phyloP scores from a whole-genome alignment of 257 asterid species.

The Rehmannia glutinosa region DNA sequence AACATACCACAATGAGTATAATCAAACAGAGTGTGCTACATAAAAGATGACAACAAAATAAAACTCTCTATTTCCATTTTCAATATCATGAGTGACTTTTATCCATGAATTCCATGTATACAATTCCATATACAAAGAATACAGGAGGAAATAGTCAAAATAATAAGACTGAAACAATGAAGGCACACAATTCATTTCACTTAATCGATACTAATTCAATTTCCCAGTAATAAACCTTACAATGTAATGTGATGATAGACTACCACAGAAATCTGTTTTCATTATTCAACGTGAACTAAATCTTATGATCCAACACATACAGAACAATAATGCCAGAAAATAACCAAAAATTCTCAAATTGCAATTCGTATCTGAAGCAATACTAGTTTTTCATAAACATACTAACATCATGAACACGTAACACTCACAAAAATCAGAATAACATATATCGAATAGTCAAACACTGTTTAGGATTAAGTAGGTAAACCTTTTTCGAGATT shows the following conservation, averaged over 20 bases:
- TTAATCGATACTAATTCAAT: background rate
- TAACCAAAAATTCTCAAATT: background rate
- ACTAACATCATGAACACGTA: background rate
- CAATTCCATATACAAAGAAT: background rate
- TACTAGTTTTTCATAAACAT: background rate
- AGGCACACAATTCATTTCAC: background rate
- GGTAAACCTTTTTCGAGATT: constrained; percentile 42
- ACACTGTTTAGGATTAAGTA: too few species aligned
- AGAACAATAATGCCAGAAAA: too few species aligned
- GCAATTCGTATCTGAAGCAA: background rate
- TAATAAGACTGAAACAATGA: too few species aligned
- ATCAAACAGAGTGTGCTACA: background rate
- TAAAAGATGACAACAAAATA: background rate
- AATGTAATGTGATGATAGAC: too few species aligned
- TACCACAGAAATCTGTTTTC: too few species aligned
- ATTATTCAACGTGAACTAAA: background rate
- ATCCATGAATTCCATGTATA: background rate
- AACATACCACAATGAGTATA: background rate
- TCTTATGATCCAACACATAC: background rate
- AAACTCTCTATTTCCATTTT: background rate
- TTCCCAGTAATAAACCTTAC: background rate
- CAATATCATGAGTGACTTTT: too few species aligned
- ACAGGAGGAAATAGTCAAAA: background rate
- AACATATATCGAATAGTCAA: background rate
- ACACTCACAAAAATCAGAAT: background rate